phyloP scores from a whole-genome alignment of 345 rosid species.

The Arabidopsis thaliana region TAIR10.1 NC_003070.9:24438001-24438500 shows the following conservation, averaged over 20 bases:
- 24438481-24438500: neutral
- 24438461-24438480: neutral
- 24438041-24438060: conserved; percentile 78
- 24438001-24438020: conserved; percentile 26
- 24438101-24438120: conserved; percentile 90
- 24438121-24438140: conserved; percentile 56
- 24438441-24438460: neutral
- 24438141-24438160: conserved; percentile 17
- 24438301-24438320: conserved; percentile 9
- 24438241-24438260: conserved; percentile 77
- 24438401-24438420: conserved; percentile 69
- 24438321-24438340: neutral
- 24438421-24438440: conserved; percentile 45
- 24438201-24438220: conserved; percentile 36
- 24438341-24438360: conserved; percentile 24
- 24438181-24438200: conserved; percentile 12
- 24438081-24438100: conserved; percentile 88
- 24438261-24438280: conserved; percentile 47
- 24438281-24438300: conserved; percentile 35
- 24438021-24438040: conserved; percentile 86
- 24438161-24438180: conserved; percentile 29
- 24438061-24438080: conserved; percentile 60
- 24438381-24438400: conserved; percentile 40
- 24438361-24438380: conserved; percentile 18
- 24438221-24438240: conserved; percentile 53